Evolutionary conservation across 305 asterid species (phyloP).

Genomic region (Rubia balearica): DNA sequence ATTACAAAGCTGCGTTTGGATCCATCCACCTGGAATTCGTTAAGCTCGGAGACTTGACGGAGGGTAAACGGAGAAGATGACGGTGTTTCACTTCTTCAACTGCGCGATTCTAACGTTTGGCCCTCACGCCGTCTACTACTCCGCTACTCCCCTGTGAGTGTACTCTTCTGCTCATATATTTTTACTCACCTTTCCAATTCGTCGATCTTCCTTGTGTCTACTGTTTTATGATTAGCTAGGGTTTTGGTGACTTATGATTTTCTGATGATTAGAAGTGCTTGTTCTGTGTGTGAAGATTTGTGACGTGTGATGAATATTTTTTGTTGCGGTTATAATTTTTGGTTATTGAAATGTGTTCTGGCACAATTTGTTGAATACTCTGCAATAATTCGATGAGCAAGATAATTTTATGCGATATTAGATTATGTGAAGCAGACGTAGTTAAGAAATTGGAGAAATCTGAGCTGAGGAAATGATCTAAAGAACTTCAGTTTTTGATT

Average conservation of each 20-base stretch:
- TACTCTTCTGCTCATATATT: neutral
- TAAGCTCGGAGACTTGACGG: neutral
- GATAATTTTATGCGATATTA: neutral
- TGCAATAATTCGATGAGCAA: neutral
- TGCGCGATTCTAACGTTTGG: slow-evolving; percentile 90
- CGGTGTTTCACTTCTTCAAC: slow-evolving; percentile 85
- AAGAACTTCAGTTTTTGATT: slow-evolving; percentile 1
- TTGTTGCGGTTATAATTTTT: neutral
- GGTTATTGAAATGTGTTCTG: neutral
- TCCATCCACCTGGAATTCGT: neutral
- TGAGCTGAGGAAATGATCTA: neutral
- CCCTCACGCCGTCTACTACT: slow-evolving; percentile 92
- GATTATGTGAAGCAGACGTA: neutral
- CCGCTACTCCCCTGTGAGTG: slow-evolving; percentile 85
- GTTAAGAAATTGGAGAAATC: neutral
- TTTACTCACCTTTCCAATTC: neutral
- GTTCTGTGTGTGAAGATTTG: neutral
- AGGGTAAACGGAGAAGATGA: slow-evolving; percentile 36
- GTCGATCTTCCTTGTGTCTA: neutral
- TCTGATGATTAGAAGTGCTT: neutral
- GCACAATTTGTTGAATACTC: neutral
- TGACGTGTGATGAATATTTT: neutral
- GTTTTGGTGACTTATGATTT: neutral
- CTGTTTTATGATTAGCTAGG: neutral
- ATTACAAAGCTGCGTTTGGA: neutral